Base-by-base conservation (phyloP, 1,284 basidiomycete genomes). In the Athelia sp. region DNA sequence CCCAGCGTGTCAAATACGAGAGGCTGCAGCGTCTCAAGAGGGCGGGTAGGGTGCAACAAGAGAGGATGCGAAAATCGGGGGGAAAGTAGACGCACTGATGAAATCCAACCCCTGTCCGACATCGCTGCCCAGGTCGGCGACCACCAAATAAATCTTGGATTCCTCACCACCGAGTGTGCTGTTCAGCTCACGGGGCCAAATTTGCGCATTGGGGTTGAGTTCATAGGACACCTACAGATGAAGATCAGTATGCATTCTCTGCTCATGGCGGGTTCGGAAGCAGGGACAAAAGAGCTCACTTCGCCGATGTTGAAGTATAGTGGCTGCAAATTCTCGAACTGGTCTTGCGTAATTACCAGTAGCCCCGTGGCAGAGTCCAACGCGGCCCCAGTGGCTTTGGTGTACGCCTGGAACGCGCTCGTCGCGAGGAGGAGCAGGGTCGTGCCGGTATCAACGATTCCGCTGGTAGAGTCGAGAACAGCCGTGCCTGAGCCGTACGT, bases 181-280 rank as follows among this genome's bases (percentile, higher is more conserved):
- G 51, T 56, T 56, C 38, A 57, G 36, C 1, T 46, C 17, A 21
- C 54, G 52, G 22, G 54, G 54, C 52, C 52, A 54, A 17, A 56
- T 48, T 45, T 57, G 56, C 10, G 50, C 58, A 34, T 58, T 55
- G 21, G 53, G 48, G 6, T 51, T 56, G 22, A 58, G 47, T 29
- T 29, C 26, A 22, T 49, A 44, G 46, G 51, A 55, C 13, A 43
- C 49, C 11, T n/a, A n/a, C n/a, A n/a, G 32, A n/a, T n/a, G 11
- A n/a, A 34, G 11, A 11, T 34, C n/a, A n/a, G 54, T 59, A 58
- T 45, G 49, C 47, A 24, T 38, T 50, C 54, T 47, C 53, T 45
- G n/a, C 59, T 49, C 38, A 42, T 48, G 18, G 31, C 38, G 45
- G 48, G 50, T 40, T 52, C 36, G 8, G 47, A 21, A 1, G 50